These are phyloP conservation scores for Lycium barbarum DNA, from an alignment of 257 asterid species.

Conservation along the genomic window DNA sequence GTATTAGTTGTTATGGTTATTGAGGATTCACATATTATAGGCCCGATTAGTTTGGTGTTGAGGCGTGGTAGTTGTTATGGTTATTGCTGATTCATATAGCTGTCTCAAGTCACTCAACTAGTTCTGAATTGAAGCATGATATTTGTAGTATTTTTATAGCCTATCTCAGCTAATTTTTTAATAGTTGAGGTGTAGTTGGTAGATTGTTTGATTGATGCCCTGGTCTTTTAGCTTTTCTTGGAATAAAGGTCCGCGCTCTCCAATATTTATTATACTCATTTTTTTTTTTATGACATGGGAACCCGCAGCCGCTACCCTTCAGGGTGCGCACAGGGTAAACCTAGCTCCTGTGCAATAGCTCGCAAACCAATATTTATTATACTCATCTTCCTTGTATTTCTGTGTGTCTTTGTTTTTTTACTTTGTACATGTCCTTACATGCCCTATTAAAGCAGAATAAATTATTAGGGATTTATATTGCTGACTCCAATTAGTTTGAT, in stretches of 20 bases:
- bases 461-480: slow-evolving; percentile 1
- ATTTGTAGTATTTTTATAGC: neutral
- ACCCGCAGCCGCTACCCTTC: too few species aligned
- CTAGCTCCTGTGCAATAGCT: too few species aligned
- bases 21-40: too few species aligned
- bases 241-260: neutral
- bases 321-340: too few species aligned
- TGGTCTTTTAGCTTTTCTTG: neutral
- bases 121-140: neutral
- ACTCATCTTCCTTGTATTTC: neutral
- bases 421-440: neutral
- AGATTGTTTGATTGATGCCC: slow-evolving; percentile 27
- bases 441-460: neutral
- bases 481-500: neutral
- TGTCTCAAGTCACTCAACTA: neutral
- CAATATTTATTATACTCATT: too few species aligned
- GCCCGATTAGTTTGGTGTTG: too few species aligned
- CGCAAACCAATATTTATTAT: neutral
- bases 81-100: neutral
- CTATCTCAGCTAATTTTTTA: neutral
- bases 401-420: too few species aligned
- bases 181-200: neutral
- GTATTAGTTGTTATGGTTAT: too few species aligned
- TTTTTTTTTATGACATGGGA: too few species aligned
- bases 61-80: too few species aligned